Base-by-base conservation (phyloP, 805 yeast genomes). In the Groenewaldozyma salmanticensis region DNA sequence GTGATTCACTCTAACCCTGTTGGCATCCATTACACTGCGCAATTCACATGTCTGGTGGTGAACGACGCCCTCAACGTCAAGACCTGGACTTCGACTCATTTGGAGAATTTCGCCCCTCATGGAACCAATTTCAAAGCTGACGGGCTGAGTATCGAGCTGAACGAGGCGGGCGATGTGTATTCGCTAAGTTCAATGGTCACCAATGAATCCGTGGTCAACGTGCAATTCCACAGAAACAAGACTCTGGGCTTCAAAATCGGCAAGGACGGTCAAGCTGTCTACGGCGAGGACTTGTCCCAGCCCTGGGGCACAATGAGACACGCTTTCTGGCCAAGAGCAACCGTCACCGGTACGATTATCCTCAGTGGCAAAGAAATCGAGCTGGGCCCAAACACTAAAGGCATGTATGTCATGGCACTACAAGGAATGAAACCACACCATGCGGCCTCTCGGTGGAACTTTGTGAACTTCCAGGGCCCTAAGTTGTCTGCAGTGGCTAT, bases 391-490 rank as follows among this genome's bases (percentile, higher is more conserved):
- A 38, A 38, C 7, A 57, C 60, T 19, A 66, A 65, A 21, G 71
- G 86, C 38, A 82, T 92, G 94, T 88, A 78, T 58, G 95, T 90
- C 40, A 80, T 84, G 90, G 98, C 98, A 4, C 67, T 86, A 52
- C 98, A 92, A 68, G 97, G 97, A 47, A 88, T 92, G 97, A 92
- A 92, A 64, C 98, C 98, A 5, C 96, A 92, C 63, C 98, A 92
- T 64, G 96, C 96, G 27, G 98, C 98, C 42, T 85, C 94, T 46
- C 66, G 86, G 18, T 92, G 98, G 98, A 92, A 90, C 65, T 92
- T 92, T 60, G 64, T 84, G 47, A 81, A 85, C 64, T 90, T 83
- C 72, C 95, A 85, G 59, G 81, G 92, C 16, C 72, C 77, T 39
- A 66, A 77, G 31, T 69, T 72, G 52, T 70, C 90, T 27, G 94